Base-by-base conservation (phyloP, 2,329 filamentous ascomycete genomes). In the Microthyrium microscopicum region DNA sequence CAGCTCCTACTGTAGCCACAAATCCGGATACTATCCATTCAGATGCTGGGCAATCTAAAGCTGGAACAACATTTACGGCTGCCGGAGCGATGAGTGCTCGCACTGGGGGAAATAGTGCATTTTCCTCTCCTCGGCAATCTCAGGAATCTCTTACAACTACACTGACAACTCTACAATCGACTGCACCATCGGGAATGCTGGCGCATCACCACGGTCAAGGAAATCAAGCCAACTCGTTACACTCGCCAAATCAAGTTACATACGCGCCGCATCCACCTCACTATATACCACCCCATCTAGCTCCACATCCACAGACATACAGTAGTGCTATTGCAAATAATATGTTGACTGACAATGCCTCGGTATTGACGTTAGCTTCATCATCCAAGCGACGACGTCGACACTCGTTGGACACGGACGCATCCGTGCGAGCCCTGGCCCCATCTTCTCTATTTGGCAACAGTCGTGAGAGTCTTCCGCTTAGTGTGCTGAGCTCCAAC, bases 371-470 rank as follows among this genome's bases (percentile, higher is more conserved):
- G 0, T 64, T 91, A 11, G 82, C 82, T 3, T 87, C 80, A 4
- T 85, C 79, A 0, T 82, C 77, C 42, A 83, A 87, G 56, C 71
- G 77, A 24, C 69, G 75, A 19, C 73, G 82, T 22, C 70, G 81
- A 31, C 70, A 80, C 39, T 85, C 79, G 20, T 73, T 87, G 55
- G 82, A 89, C 52, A 89, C 82, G 0, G 79, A 89, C 50, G 82
- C 82, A 4, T 87, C 79, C 0, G 79, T 89, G 25, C 77, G 82
- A 27, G 82, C 82, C 3, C 60, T 91, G n/a, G 78, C 82, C 1
- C 81, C 81, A 0, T 82, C 77, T 0, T 85, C 79, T 1, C 63
- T 87, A 4, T 89, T 79, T 64, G 81, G 81, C 28, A 80, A 80
- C 27, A 83, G 77, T 46, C 73, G 80, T 39, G 81, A 89, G 54